Percentiles rank a stretch among this genome's conserved stretches.
These are phyloP conservation scores for Rhizophagus clarus DNA, from an alignment of 192 early-diverging fungal genomes.

Conservation along the genomic window DNA sequence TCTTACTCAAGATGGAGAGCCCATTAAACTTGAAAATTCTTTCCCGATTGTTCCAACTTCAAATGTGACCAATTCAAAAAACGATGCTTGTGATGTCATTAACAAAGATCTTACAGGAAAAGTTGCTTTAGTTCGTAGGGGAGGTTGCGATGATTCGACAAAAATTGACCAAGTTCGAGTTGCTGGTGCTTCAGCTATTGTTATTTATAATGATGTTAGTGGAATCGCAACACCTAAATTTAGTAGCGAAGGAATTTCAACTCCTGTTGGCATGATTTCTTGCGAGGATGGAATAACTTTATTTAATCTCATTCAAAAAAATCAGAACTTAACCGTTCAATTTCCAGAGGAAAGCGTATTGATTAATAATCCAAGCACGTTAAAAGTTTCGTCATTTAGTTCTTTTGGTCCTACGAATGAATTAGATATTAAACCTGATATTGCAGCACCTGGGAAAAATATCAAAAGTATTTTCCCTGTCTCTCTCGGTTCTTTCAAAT, in stretches of 20 bases:
- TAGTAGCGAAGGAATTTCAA: slow-evolving; percentile 38
- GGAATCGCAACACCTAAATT: slow-evolving; percentile 30
- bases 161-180: slow-evolving; percentile 50
- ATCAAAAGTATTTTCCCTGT: slow-evolving; percentile 24
- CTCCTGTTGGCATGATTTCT: slow-evolving; percentile 58
- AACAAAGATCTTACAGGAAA: slow-evolving; percentile 44
- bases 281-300: slow-evolving; percentile 52
- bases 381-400: neutral
- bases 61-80: slow-evolving; percentile 38
- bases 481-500: neutral
- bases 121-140: slow-evolving; percentile 67
- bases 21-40: slow-evolving; percentile 9
- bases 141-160: slow-evolving; percentile 61
- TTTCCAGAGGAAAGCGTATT: neutral
- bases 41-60: slow-evolving; percentile 44
- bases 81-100: slow-evolving; percentile 61
- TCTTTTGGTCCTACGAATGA: slow-evolving; percentile 39
- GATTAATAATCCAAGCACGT: neutral
- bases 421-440: slow-evolving; percentile 13
- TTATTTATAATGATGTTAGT: slow-evolving; percentile 57
- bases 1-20: slow-evolving; percentile 11
- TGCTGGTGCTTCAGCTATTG: slow-evolving; percentile 58
- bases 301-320: neutral
- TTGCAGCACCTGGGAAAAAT: slow-evolving; percentile 4
- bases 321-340: neutral